Conservation (phyloP, 495 filamentous ascomycete species). For the Xylaria curta region DNA sequence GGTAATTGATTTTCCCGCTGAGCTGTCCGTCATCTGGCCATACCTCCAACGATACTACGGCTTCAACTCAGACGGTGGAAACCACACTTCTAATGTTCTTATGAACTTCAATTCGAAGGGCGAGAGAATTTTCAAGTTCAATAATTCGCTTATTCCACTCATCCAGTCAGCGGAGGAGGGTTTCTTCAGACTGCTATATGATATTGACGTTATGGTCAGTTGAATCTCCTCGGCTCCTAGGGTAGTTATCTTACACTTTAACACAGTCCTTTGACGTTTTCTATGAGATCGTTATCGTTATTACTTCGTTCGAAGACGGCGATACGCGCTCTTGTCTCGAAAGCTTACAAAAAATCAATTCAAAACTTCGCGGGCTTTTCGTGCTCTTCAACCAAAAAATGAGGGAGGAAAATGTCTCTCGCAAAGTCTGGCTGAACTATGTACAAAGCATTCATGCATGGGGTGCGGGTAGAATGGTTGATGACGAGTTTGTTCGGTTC, state of each 20-base stretch:
- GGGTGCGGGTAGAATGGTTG: conserved; percentile 41
- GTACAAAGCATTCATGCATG: conserved; percentile 54
- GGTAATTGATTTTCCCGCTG: conserved; percentile 43
- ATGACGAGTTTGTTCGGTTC: conserved; percentile 45
- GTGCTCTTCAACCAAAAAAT: not conserved
- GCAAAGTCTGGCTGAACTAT: conserved; percentile 43
- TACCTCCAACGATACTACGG: conserved; percentile 47
- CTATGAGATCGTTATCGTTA: not conserved
- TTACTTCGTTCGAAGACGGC: not conserved
- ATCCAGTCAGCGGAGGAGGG: conserved; percentile 7
- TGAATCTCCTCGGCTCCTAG: not conserved
- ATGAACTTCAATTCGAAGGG: conserved; percentile 23
- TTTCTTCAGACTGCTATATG: conserved; percentile 2
- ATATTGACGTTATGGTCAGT: conserved; percentile 5
- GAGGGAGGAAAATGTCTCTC: conserved; percentile 38
- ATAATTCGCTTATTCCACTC: not conserved
- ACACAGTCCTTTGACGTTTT: conserved; percentile 1
- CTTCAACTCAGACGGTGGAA: conserved; percentile 44
- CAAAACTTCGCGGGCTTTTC: not conserved
- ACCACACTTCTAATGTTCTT: conserved; percentile 35
- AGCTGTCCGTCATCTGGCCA: conserved; percentile 47
- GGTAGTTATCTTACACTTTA: not conserved
- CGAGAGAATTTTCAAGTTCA: not conserved
- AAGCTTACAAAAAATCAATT: not conserved
- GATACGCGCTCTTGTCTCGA: not conserved